Evolutionary conservation across 2,329 filamentous ascomycete genomes (phyloP).

Genomic region (Fusarium drepaniforme): DNA sequence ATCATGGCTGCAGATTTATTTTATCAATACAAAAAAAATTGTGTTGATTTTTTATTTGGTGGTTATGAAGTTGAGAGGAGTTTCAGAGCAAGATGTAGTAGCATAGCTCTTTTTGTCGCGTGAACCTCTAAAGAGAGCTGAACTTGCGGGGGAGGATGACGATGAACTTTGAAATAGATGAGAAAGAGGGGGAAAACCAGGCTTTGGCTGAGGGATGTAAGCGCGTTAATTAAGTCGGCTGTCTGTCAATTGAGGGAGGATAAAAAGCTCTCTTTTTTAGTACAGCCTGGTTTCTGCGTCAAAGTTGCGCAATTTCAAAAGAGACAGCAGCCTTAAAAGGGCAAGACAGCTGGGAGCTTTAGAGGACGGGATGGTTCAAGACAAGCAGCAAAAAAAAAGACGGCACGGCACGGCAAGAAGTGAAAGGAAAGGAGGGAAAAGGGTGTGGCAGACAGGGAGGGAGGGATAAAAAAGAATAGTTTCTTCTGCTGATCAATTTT

Average conservation of each 20-base stretch:
- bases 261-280: background rate
- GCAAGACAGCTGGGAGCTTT: background rate
- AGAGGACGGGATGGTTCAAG: background rate
- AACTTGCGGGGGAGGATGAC: background rate
- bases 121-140: background rate
- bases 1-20: constrained; percentile 22
- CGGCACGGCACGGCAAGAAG: background rate
- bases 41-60: background rate
- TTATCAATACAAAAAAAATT: background rate
- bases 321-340: background rate
- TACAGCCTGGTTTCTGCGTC: background rate
- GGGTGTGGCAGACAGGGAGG: background rate
- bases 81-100: background rate
- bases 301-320: background rate
- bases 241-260: background rate
- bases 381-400: background rate
- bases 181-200: too few species aligned
- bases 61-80: background rate
- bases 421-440: background rate
- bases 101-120: background rate
- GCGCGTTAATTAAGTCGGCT: background rate
- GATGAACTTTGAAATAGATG: background rate
- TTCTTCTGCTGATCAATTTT: background rate
- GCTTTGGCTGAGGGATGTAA: background rate
- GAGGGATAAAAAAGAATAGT: too few species aligned